Conservation (phyloP, 164 flowering plant species). For the Kalanchoe fedtschenkoi region DNA sequence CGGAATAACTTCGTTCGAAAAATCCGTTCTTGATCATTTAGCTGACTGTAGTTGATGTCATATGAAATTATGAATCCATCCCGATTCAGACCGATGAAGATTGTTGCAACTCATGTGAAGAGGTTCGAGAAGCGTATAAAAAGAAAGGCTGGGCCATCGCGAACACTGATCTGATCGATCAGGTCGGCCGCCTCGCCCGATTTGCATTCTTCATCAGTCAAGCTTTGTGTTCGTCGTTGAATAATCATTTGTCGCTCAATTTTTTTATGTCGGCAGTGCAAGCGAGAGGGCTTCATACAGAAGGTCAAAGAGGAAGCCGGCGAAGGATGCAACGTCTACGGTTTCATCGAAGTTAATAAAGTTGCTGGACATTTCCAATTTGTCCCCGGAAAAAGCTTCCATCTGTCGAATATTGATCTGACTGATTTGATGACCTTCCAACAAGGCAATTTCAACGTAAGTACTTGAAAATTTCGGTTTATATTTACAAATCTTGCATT, state of each 20-base stretch:
- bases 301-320: slow-evolving; percentile 63
- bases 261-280: slow-evolving; percentile 32
- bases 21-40: not conserved
- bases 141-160: slow-evolving; percentile 70
- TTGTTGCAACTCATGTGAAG: slow-evolving; percentile 77
- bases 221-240: not conserved
- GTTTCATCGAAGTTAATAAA: slow-evolving; percentile 61
- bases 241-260: not conserved
- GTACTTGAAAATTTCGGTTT: slow-evolving; percentile 1
- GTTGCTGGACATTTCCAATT: slow-evolving; percentile 77
- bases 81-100: slow-evolving; percentile 52
- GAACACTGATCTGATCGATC: slow-evolving; percentile 66
- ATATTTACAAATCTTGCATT: not conserved
- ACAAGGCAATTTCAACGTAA: slow-evolving; percentile 41
- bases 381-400: slow-evolving; percentile 63
- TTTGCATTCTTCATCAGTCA: not conserved
- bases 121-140: slow-evolving; percentile 66
- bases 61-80: slow-evolving; percentile 1
- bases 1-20: too few relatives aligned
- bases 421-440: slow-evolving; percentile 40
- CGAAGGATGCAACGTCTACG: slow-evolving; percentile 74
- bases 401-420: slow-evolving; percentile 33
- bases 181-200: slow-evolving; percentile 26
- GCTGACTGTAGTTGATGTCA: not conserved
- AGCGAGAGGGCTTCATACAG: slow-evolving; percentile 63